These are phyloP conservation scores for Xylaria sp. DNA, from an alignment of 2,329 filamentous ascomycete genomes.

Conservation along the genomic window DNA sequence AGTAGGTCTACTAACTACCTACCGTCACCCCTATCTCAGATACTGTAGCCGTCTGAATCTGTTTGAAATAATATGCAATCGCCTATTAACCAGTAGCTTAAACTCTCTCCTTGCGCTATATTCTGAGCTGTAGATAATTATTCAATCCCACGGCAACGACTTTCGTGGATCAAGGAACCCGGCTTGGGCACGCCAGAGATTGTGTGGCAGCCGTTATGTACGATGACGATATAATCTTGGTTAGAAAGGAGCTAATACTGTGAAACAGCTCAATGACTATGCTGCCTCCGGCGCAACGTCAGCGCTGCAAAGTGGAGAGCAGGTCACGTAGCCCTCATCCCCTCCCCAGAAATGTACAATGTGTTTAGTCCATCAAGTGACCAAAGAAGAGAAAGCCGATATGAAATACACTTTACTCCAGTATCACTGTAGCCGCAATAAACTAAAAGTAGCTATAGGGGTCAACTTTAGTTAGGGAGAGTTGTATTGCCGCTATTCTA, in stretches of 20 bases:
- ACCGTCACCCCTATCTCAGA: neutral
- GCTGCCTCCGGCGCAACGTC: neutral
- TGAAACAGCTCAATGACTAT: neutral
- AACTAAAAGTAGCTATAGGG: no score
- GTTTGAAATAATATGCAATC: neutral
- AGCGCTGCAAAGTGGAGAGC: neutral
- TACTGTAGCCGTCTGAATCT: neutral
- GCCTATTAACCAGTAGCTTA: neutral
- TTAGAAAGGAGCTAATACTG: neutral
- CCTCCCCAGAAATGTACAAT: no score
- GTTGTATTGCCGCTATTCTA: no score
- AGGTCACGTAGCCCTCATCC: neutral
- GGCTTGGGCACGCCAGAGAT: neutral
- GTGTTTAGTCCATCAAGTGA: no score
- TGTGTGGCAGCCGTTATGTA: conserved; percentile 1
- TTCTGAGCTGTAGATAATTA: no score
- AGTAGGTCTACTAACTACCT: neutral
- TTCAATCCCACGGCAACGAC: neutral
- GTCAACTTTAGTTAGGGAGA: no score
- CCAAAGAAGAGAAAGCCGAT: no score
- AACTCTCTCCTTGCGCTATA: neutral
- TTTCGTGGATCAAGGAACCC: neutral
- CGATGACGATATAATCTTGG: neutral
- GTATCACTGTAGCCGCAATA: no score
- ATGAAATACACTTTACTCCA: no score